These are phyloP conservation scores for Trapa bicornis DNA, from an alignment of 345 rosid species.

Conservation along the genomic window DNA sequence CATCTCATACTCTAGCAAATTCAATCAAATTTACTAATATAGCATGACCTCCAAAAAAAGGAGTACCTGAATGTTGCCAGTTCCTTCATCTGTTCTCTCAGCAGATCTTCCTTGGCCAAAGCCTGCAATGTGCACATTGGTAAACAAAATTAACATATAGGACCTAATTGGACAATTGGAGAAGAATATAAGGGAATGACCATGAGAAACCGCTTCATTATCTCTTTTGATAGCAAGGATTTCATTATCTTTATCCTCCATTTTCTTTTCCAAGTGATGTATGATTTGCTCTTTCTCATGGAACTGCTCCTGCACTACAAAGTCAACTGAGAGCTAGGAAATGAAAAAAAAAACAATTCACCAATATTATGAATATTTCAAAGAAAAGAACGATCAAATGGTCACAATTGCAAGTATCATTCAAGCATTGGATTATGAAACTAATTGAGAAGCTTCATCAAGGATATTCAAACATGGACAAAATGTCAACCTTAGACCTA, in stretches of 20 bases:
- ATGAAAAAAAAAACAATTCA: not conserved
- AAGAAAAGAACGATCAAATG: not conserved
- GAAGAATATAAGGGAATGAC: not conserved
- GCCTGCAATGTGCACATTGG: slow-evolving; percentile 28
- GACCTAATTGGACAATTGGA: not conserved
- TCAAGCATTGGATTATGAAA: not conserved
- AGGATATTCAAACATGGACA: not conserved
- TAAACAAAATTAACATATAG: not conserved
- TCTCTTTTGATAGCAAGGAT: slow-evolving; percentile 69
- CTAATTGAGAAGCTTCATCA: not conserved
- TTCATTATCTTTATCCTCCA: slow-evolving; percentile 86
- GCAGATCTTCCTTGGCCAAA: slow-evolving; percentile 94
- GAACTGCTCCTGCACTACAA: slow-evolving; percentile 63
- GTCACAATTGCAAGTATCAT: not conserved
- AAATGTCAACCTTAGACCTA: not conserved
- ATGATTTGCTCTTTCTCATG: slow-evolving; percentile 52
- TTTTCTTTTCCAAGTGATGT: slow-evolving; percentile 61
- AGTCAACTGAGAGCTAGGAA: slow-evolving; percentile 1
- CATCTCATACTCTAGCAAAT: not conserved
- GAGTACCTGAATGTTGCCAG: slow-evolving; percentile 65
- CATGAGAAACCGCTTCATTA: slow-evolving; percentile 64
- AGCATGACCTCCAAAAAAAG: no score
- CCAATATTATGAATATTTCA: not conserved
- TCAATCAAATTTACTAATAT: not conserved
- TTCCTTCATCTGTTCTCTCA: slow-evolving; percentile 85